Conservation (phyloP, 495 filamentous ascomycete genomes). For the Hyaloscypha finlandica region DNA sequence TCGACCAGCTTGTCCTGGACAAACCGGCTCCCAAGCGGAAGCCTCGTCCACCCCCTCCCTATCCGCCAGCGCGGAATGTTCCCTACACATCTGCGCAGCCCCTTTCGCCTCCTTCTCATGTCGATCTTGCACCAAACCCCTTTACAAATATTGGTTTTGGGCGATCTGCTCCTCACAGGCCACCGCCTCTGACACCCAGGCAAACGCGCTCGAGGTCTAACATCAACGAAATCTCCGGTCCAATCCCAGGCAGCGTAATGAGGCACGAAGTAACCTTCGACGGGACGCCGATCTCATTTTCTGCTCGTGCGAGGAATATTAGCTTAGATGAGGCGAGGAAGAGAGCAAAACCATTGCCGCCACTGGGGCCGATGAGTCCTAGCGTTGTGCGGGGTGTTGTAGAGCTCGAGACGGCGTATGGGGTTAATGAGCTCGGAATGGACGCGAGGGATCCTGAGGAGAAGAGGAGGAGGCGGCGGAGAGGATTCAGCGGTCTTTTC, state of each 20-base stretch:
- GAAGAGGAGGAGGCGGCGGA: slow-evolving; percentile 8
- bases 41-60: slow-evolving; percentile 2
- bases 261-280: slow-evolving; percentile 17
- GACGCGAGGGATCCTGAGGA: not conserved
- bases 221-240: slow-evolving; percentile 7
- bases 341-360: slow-evolving; percentile 23
- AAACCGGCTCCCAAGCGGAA: not conserved
- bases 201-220: not conserved
- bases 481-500: slow-evolving; percentile 18
- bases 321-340: slow-evolving; percentile 18
- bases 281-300: slow-evolving; percentile 4
- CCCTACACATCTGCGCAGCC: not conserved
- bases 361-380: slow-evolving; percentile 21
- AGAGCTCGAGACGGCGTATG: slow-evolving; percentile 19
- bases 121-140: slow-evolving; percentile 6
- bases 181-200: not conserved
- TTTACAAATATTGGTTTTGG: slow-evolving; percentile 4
- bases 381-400: slow-evolving; percentile 17
- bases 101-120: slow-evolving; percentile 2
- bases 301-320: slow-evolving; percentile 6
- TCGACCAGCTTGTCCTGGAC: slow-evolving; percentile 1
- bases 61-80: not conserved
- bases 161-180: not conserved
- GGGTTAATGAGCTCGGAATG: slow-evolving; percentile 1
- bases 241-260: slow-evolving; percentile 10